Evolutionary conservation across 192 early-diverging fungal genomes (phyloP).

Genomic region (Coemansia reversa): DNA sequence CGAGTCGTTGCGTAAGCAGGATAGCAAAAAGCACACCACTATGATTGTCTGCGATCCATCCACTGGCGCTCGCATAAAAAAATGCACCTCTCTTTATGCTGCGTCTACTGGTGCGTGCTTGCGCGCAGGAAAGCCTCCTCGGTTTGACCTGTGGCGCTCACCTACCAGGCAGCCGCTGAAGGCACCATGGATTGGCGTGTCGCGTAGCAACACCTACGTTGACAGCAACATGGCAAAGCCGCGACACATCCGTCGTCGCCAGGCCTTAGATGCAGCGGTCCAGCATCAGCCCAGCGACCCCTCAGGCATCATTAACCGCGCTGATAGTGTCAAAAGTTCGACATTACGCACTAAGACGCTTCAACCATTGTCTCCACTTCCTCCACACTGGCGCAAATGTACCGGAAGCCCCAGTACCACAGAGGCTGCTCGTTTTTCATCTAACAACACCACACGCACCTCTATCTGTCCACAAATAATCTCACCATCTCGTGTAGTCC

Average conservation of each 20-base stretch:
- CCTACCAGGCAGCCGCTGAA: constrained; percentile 2
- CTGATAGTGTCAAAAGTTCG: not conserved
- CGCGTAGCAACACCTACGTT: constrained; percentile 14
- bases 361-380: constrained; percentile 22
- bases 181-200: constrained; percentile 12
- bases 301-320: constrained; percentile 1
- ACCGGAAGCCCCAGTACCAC: not conserved
- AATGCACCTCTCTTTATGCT: constrained; percentile 15
- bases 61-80: constrained; percentile 8
- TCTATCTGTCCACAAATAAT: not conserved
- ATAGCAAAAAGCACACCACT: not conserved
- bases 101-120: constrained; percentile 6
- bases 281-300: not conserved
- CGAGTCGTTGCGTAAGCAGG: not conserved
- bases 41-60: not conserved
- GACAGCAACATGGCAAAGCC: constrained; percentile 2
- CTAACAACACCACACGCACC: not conserved
- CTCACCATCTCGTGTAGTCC: not conserved
- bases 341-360: not conserved
- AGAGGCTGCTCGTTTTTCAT: constrained; percentile 9
- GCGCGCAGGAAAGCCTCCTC: not conserved
- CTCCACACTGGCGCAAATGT: constrained; percentile 31
- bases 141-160: not conserved
- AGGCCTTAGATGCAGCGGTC: constrained; percentile 5
- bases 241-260: constrained; percentile 20